phyloP scores from a whole-genome alignment of 352 stramenopile species.

The Phytophthora sansomeana region DNA sequence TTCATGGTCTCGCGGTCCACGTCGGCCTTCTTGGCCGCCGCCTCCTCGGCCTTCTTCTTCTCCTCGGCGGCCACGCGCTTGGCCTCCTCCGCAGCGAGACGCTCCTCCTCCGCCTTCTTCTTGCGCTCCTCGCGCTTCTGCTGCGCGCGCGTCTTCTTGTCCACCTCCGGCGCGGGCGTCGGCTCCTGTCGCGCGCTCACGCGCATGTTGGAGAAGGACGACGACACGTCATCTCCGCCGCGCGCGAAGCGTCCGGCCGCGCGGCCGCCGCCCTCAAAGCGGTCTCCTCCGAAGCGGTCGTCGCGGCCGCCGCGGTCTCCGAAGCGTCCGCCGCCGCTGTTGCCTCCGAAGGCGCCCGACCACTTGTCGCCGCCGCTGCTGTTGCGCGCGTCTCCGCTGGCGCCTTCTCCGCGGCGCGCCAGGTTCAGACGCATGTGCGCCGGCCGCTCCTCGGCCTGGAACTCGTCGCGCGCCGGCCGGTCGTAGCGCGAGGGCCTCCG shows the following conservation, averaged over 20 bases:
- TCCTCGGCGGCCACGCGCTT: conserved; percentile 67
- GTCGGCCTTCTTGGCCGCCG: conserved; percentile 55
- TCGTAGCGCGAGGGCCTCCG: conserved; percentile 70
- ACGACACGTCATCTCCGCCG: conserved; percentile 47
- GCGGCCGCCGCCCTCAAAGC: conserved; percentile 36
- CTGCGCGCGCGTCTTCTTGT: conserved; percentile 69
- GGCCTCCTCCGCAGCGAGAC: conserved; percentile 63
- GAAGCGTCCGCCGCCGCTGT: conserved; percentile 44
- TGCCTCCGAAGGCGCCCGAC: conserved; percentile 50
- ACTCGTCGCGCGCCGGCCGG: conserved; percentile 64
- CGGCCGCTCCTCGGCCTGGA: conserved; percentile 70
- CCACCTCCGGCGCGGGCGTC: conserved; percentile 31
- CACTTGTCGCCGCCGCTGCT: conserved; percentile 64
- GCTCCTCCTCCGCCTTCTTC: conserved; percentile 86
- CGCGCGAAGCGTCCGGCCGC: conserved; percentile 48
- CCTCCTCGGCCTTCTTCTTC: conserved; percentile 66
- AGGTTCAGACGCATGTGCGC: conserved; percentile 84
- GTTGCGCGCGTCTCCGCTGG: conserved; percentile 38
- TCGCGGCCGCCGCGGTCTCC: conserved; percentile 35
- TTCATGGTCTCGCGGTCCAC: conserved; percentile 65
- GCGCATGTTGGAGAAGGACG: conserved; percentile 53
- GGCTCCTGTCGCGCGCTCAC: conserved; percentile 40
- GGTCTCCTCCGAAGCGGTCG: conserved; percentile 37
- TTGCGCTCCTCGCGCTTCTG: conserved; percentile 81
- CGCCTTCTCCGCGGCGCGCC: conserved; percentile 48